phyloP scores from a whole-genome alignment of 2,329 filamentous ascomycete genomes.

The Peltaster fructicola region DNA sequence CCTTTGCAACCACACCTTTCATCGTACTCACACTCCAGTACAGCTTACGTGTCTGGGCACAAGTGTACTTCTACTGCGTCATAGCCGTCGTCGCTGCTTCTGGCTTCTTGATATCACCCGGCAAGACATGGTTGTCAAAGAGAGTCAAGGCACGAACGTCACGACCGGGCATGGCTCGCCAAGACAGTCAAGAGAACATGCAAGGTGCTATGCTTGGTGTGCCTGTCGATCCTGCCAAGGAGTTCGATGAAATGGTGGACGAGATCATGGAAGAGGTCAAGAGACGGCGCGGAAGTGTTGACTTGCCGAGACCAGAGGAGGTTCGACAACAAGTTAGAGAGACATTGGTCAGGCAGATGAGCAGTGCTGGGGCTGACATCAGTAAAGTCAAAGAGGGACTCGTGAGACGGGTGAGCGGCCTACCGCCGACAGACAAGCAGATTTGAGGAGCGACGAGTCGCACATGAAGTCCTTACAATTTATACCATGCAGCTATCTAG shows the following conservation, averaged over 20 bases:
- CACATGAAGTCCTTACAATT: too few relatives aligned
- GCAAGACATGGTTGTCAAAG: conserved; percentile 35
- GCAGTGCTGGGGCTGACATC: too few relatives aligned
- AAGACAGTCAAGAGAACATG: conserved; percentile 18
- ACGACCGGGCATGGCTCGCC: conserved; percentile 12
- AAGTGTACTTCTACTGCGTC: conserved; percentile 77
- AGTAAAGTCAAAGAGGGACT: too few relatives aligned
- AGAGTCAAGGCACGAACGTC: conserved; percentile 21
- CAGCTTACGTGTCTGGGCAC: conserved; percentile 59
- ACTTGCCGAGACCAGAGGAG: conserved; percentile 28
- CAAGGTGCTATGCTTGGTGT: conserved; percentile 50
- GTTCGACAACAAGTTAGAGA: conserved; percentile 34
- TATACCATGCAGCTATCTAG: too few relatives aligned
- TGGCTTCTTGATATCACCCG: conserved; percentile 64
- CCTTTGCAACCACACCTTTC: conserved; percentile 71
- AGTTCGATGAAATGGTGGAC: conserved; percentile 59
- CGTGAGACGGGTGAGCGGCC: too few relatives aligned
- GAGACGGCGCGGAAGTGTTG: conserved; percentile 29
- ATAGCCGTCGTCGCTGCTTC: conserved; percentile 48
- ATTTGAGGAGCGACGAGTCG: too few relatives aligned
- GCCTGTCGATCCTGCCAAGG: conserved; percentile 54
- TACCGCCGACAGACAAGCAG: too few relatives aligned
- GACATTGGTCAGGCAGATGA: conserved; percentile 17
- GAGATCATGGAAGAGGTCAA: conserved; percentile 62
- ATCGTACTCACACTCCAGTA: conserved; percentile 57